Evolutionary conservation across 345 rosid genomes (phyloP).

Genomic region (Bruguiera gymnorhiza): DNA sequence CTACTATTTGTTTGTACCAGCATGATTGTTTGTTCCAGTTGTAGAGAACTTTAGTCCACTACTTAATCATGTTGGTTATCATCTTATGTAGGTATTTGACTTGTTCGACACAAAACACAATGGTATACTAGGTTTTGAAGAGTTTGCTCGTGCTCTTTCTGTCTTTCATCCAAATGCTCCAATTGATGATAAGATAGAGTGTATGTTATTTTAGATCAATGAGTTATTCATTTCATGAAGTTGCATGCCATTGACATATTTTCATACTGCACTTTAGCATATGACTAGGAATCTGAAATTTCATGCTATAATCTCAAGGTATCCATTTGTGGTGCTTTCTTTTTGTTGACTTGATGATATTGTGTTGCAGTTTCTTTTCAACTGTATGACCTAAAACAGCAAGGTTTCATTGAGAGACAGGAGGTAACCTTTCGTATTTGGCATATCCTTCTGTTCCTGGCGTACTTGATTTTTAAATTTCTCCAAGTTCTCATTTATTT

Average conservation of each 20-base stretch:
- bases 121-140: slow-evolving; percentile 96
- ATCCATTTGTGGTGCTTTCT: not conserved
- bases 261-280: slow-evolving; percentile 1
- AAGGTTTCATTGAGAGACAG: slow-evolving; percentile 97
- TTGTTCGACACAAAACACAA: slow-evolving; percentile 94
- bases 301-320: not conserved
- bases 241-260: not conserved
- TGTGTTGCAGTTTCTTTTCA: slow-evolving; percentile 80
- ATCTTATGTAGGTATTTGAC: slow-evolving; percentile 70
- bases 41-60: not conserved
- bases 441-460: not conserved
- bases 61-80: not conserved
- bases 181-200: slow-evolving; percentile 85
- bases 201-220: slow-evolving; percentile 36
- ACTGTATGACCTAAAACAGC: slow-evolving; percentile 96
- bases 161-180: slow-evolving; percentile 98
- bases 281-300: not conserved
- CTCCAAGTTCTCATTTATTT: slow-evolving; percentile 3
- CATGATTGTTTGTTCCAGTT: not conserved
- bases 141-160: slow-evolving; percentile 96
- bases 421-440: slow-evolving; percentile 47
- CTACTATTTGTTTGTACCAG: not conserved
- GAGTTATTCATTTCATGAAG: not conserved
- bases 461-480: slow-evolving; percentile 1
- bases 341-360: not conserved